Base-by-base conservation (phyloP, 2,329 filamentous ascomycete genomes). In the Fusarium concolor region DNA sequence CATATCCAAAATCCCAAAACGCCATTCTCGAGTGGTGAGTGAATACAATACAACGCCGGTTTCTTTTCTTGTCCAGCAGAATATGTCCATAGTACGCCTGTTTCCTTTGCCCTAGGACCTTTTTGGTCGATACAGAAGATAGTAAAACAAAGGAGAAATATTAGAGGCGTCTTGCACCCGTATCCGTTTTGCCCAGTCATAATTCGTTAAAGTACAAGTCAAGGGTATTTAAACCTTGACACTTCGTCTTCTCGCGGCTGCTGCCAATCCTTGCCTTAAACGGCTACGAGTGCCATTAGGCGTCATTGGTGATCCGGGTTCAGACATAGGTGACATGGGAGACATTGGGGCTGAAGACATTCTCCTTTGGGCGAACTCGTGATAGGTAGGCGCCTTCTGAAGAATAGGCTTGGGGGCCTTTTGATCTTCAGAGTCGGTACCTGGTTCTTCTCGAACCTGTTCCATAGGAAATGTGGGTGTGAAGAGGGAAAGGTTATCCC, bases 351-450 rank as follows among this genome's bases (percentile, higher is more conserved):
- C 63, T 28, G 67, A 70, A 31, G 75, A 72, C 52, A 70, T 70
- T 46, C 70, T 83, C 73, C 81, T 82, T 73, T 80, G 81, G 37
- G 83, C 79, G 1, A 85, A 82, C 41, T 86, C 83, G 45, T 82
- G 81, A 74, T 85, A 85, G 9, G 79, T 84, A 29, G n/a, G 83
- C 76, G 54, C 67, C 28, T 65, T 67, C 33, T 74, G 64, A 41
- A 73, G 67, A 61, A 76, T 62, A 38, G 63, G 56, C 58, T 64
- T 45, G 10, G 56, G 68, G 41, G 71, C 71, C 56, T 52, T 58
- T 37, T 65, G 66, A 43, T 45, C 29, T 3, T 64, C 41, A 37
- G 71, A 74, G 62, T 75, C 74, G 35, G 73, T 65, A 24, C 53
- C 56, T 24, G 69, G 56, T 26, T 76, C 75, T 50, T 79, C 78